Evolutionary conservation across 2,329 filamentous ascomycete species (phyloP).

Genomic region (Pseudopithomyces chartarum): DNA sequence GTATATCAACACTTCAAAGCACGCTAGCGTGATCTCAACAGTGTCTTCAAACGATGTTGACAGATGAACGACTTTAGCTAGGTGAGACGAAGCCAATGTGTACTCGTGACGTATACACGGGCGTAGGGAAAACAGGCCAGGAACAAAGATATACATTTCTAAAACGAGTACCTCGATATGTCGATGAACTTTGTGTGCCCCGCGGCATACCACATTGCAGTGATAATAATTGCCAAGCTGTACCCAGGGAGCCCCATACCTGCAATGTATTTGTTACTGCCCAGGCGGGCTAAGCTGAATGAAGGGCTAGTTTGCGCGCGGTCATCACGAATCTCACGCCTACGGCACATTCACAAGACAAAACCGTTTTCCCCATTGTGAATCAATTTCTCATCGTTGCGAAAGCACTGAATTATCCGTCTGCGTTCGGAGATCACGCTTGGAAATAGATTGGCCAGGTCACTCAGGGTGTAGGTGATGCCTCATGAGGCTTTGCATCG

Average conservation of each 20-base stretch:
- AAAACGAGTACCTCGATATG: no score
- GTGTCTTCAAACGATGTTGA: constrained; percentile 2
- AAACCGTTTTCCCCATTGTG: not conserved
- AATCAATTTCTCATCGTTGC: not conserved
- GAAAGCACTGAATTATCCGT: not conserved
- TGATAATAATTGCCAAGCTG: no score
- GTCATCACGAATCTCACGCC: not conserved
- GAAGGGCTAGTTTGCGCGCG: not conserved
- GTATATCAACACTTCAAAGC: constrained; percentile 21
- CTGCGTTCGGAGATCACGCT: not conserved
- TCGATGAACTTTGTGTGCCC: no score
- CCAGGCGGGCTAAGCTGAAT: not conserved
- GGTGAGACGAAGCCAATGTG: not conserved
- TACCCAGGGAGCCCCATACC: not conserved
- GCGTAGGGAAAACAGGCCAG: constrained; percentile 11
- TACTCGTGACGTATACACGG: constrained; percentile 13
- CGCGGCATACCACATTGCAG: no score
- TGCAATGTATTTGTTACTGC: not conserved
- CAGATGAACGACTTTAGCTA: not conserved
- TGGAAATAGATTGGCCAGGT: not conserved
- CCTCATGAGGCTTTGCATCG: constrained; percentile 30
- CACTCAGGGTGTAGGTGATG: constrained; percentile 13
- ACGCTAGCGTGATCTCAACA: constrained; percentile 12
- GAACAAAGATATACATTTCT: no score
- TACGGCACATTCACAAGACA: not conserved